Conservation (phyloP, 1,139 yeast genomes). For the Pichiaceae sp. region DNA sequence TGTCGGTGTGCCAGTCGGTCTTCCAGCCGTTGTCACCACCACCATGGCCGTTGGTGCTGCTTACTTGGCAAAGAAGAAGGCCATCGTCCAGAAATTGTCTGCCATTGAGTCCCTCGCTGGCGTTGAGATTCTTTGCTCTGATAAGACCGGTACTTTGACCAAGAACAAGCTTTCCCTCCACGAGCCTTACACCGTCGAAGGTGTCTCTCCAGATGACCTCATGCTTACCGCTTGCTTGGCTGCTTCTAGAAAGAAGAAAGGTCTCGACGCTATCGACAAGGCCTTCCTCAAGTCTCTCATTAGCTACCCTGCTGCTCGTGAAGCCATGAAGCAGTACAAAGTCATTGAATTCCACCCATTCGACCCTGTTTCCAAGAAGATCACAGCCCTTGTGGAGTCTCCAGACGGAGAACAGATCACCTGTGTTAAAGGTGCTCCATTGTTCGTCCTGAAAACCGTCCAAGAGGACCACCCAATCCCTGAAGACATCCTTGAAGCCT, state of each 20-base stretch:
- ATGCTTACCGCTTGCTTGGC: constrained; percentile 98
- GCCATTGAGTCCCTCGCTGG: constrained; percentile 93
- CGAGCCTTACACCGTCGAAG: constrained; percentile 99
- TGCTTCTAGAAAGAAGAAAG: constrained; percentile 98
- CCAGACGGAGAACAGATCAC: constrained; percentile 95
- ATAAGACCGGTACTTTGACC: constrained; percentile 98
- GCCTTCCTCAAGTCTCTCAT: constrained; percentile 92
- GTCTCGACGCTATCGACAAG: constrained; percentile 96
- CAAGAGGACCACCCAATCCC: constrained; percentile 96
- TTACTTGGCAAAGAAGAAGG: constrained; percentile 96
- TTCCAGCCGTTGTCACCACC: constrained; percentile 98
- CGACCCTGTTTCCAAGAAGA: constrained; percentile 97
- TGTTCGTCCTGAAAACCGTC: constrained; percentile 88
- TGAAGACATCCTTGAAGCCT: constrained; percentile 90
- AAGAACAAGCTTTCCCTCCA: constrained; percentile 92
- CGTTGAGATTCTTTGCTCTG: constrained; percentile 98
- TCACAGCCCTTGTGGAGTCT: constrained; percentile 88
- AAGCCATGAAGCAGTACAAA: constrained; percentile 91
- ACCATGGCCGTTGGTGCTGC: constrained; percentile 99
- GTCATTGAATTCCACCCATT: constrained; percentile 94
- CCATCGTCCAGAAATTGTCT: constrained; percentile 95
- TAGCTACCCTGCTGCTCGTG: constrained; percentile 86
- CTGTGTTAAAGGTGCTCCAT: constrained; percentile 98
- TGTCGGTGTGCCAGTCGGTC: constrained; percentile 81
- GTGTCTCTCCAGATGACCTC: constrained; percentile 95